A percentile compares a stretch with the other conserved stretches of the same genome.
Conservation (phyloP, 768 basidiomycete genomes). For the Gymnopilus dilepis region DNA sequence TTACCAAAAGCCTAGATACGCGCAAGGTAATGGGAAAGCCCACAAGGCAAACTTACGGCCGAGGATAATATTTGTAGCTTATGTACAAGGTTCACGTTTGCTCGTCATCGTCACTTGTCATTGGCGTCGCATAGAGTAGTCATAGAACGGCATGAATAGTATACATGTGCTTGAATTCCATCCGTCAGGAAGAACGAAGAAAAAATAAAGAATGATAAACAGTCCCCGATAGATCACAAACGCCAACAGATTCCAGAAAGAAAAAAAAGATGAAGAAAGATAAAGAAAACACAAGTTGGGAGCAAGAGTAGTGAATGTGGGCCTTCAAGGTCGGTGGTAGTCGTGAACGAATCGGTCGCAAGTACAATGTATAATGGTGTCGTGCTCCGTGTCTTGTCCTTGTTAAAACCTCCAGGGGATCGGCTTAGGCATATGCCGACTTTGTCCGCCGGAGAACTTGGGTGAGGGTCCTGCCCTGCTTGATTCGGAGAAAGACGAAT, state of each 20-base stretch:
- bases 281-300: no score
- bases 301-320: not conserved
- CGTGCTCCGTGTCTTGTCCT: not conserved
- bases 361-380: not conserved
- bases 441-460: not conserved
- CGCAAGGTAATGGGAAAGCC: no score
- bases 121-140: not conserved
- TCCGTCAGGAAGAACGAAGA: not conserved
- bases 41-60: no score
- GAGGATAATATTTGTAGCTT: no score
- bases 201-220: not conserved
- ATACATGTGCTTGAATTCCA: slow-evolving; percentile 2
- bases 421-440: not conserved
- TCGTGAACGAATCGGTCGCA: not conserved
- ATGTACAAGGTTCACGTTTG: no score
- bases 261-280: no score
- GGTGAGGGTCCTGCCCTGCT: not conserved
- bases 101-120: not conserved
- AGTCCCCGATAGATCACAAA: slow-evolving; percentile 2
- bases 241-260: not conserved
- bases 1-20: no score
- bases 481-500: not conserved
- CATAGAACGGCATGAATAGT: slow-evolving; percentile 2
- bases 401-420: not conserved
- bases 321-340: not conserved